These are phyloP conservation scores for Aegilops longissima DNA, from an alignment of 176 grass and related monocot species.

Conservation along the genomic window DNA sequence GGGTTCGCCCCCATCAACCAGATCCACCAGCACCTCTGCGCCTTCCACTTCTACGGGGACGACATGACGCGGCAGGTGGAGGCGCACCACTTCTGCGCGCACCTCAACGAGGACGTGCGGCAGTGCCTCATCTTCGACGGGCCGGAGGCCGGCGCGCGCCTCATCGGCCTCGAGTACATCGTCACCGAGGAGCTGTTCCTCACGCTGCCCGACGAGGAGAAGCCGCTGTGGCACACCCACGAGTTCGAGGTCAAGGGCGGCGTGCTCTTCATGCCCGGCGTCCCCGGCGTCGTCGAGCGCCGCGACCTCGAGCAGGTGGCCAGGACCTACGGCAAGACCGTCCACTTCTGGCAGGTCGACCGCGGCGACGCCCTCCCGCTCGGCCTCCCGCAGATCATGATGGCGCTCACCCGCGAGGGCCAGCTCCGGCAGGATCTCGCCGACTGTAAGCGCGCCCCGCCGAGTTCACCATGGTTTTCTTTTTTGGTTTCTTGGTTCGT, in stretches of 20 bases:
- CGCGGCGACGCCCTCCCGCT: slow-evolving; percentile 73
- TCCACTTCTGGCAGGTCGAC: slow-evolving; percentile 96
- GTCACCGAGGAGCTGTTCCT: slow-evolving; percentile 61
- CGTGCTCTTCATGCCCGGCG: slow-evolving; percentile 63
- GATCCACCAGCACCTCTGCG: slow-evolving; percentile 94
- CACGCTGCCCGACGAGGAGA: slow-evolving; percentile 74
- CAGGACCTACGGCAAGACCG: slow-evolving; percentile 76
- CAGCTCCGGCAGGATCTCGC: slow-evolving; percentile 59
- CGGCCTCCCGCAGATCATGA: slow-evolving; percentile 76
- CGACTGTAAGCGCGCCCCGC: slow-evolving; percentile 22
- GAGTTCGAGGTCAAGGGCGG: slow-evolving; percentile 90
- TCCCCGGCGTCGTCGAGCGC: slow-evolving; percentile 59
- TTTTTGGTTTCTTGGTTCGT: no score
- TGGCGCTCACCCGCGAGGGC: slow-evolving; percentile 67
- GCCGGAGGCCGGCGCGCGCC: slow-evolving; percentile 41
- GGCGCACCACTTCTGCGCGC: slow-evolving; percentile 86
- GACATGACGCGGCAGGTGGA: slow-evolving; percentile 87
- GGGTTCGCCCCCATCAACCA: slow-evolving; percentile 61
- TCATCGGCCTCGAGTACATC: slow-evolving; percentile 89
- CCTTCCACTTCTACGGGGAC: slow-evolving; percentile 86
- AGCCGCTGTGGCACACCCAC: slow-evolving; percentile 87
- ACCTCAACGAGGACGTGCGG: slow-evolving; percentile 73
- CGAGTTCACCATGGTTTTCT: not conserved
- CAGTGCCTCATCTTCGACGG: slow-evolving; percentile 91
- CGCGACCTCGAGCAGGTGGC: slow-evolving; percentile 54